phyloP scores from a whole-genome alignment of 805 yeast species.

The Naumovozyma dairenensis region DNA sequence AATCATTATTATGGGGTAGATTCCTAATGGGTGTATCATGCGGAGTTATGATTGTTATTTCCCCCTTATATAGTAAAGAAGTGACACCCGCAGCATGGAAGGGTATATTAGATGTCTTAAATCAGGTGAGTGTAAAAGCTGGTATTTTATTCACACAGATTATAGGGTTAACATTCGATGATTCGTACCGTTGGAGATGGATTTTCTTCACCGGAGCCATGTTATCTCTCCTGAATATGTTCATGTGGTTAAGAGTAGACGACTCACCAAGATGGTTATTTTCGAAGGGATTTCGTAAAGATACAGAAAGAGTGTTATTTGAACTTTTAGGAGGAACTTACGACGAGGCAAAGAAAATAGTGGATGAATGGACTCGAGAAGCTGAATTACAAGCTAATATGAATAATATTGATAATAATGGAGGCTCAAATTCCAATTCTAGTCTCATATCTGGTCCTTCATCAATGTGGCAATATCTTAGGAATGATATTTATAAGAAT shows the following conservation, averaged over 20 bases:
- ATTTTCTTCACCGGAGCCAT: background rate
- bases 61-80: conserved; percentile 67
- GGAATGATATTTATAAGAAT: conserved; percentile 39
- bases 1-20: conserved; percentile 38
- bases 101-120: conserved; percentile 71
- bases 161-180: conserved; percentile 33
- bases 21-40: conserved; percentile 70
- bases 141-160: conserved; percentile 71
- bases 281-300: conserved; percentile 16
- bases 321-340: conserved; percentile 1
- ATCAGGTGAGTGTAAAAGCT: conserved; percentile 64
- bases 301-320: conserved; percentile 1
- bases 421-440: background rate
- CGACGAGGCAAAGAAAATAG: background rate
- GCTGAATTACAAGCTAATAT: background rate
- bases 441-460: conserved; percentile 1
- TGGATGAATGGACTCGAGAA: background rate
- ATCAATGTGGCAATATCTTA: conserved; percentile 36
- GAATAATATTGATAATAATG: background rate
- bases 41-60: conserved; percentile 68
- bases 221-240: background rate
- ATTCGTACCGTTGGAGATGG: conserved; percentile 7
- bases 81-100: conserved; percentile 51
- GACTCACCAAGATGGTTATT: conserved; percentile 7
- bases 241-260: background rate